Evolutionary conservation across 306 rosid species (phyloP).

Genomic region (Delonix regia): DNA sequence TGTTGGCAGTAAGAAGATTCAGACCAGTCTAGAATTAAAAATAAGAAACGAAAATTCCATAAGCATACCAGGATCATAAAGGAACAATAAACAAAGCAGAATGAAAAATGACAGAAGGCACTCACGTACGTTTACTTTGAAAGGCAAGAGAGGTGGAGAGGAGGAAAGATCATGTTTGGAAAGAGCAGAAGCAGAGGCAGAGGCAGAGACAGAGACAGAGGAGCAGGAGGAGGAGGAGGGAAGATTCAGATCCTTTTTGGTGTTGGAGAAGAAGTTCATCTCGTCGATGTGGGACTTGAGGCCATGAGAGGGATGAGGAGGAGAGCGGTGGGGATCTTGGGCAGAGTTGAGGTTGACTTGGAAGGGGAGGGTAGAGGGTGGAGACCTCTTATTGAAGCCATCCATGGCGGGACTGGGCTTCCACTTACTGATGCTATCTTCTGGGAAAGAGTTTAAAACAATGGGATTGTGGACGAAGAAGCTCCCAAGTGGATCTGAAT

Average conservation of each 20-base stretch:
- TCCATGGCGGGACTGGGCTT: constrained; percentile 40
- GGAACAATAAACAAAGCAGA: background rate
- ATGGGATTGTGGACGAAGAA: constrained; percentile 55
- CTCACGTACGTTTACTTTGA: constrained; percentile 70
- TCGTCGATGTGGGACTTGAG: constrained; percentile 54
- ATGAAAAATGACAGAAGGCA: background rate
- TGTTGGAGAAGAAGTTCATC: constrained; percentile 65
- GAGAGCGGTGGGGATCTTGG: constrained; percentile 18
- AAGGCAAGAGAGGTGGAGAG: constrained; percentile 36
- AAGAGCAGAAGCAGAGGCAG: constrained; percentile 28
- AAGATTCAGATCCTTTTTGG: constrained; percentile 11
- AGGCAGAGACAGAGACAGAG: constrained; percentile 30
- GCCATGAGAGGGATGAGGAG: constrained; percentile 38
- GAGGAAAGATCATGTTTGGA: constrained; percentile 28
- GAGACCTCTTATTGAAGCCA: constrained; percentile 25
- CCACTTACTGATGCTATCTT: constrained; percentile 28
- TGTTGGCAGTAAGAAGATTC: constrained; percentile 74
- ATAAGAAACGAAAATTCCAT: background rate
- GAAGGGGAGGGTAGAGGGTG: constrained; percentile 46
- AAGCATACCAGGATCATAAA: background rate
- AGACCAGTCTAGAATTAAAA: constrained; percentile 59
- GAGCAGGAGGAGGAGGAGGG: constrained; percentile 12
- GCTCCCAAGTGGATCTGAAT: constrained; percentile 53
- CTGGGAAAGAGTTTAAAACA: constrained; percentile 67
- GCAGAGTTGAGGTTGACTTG: constrained; percentile 60